Evolutionary conservation across 2,329 filamentous ascomycete species (phyloP), one percentile per base, ranked within the genome.

Genomic region (Neoarthrinium moseri): DNA sequence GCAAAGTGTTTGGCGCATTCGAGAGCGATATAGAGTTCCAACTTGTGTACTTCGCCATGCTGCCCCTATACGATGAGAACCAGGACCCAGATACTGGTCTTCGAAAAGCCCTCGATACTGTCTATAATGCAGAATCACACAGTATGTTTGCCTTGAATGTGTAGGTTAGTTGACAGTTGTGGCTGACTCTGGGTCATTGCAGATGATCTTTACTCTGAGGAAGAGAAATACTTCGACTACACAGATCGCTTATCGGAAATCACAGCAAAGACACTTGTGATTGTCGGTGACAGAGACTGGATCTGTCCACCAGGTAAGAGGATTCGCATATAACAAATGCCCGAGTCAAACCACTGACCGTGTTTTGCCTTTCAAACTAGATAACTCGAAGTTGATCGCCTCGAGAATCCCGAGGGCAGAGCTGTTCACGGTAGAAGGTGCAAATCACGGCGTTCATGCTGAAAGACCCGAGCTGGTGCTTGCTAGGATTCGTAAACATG

Each of bases 171-270:
- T 18, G 36, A 5, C 8, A 11, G 20, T 11, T 11, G 17, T 12
- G 12, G 11, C 29, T n/a, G 23, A 26, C 40, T 10, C 18, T 21
- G 15, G 23, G 4, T n/a, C n/a, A 33, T 21, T 12, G 2, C 10
- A 67, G 64, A 69, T 44, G 61, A 61, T 17, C 49, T 68, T 1
- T 69, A 67, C 45, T 61, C 59, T 0, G 54, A 63, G 36, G 36
- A 51, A 10, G 61, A 68, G 44, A 69, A 68, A 49, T 67, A 65
- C 34, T 68, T 69, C 47, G 66, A 69, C 43, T 70, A 70, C 46
- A 55, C 58, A 2, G 49, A 57, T 7, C 45, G 54, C 11, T 51
- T 70, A 7, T 29, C 50, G 6, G 39, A 46, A 6, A 61, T 69
- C 20, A 61, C 52, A 5, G 63, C 65, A 11, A 63, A 60, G 33